These are phyloP conservation scores for Nicotiana paniculata DNA, from an alignment of 257 asterid genomes.

Conservation along the genomic window DNA sequence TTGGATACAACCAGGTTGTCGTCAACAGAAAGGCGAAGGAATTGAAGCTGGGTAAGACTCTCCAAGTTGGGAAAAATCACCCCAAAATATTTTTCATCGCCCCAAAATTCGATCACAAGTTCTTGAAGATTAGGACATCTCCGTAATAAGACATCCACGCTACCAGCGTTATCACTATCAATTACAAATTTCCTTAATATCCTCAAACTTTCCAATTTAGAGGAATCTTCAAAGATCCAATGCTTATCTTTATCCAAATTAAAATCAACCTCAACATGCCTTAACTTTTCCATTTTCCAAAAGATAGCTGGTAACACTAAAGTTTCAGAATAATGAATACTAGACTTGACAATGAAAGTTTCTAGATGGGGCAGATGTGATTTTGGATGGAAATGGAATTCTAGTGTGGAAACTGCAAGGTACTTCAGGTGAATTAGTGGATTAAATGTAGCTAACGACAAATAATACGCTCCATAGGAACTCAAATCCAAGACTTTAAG, in stretches of 20 bases:
- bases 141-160: background rate
- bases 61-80: background rate
- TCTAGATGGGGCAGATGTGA: background rate
- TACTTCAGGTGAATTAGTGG: background rate
- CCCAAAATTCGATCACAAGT: background rate
- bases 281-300: background rate
- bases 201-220: background rate
- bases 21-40: background rate
- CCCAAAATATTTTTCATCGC: too few relatives aligned
- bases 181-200: background rate
- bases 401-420: rapidly evolving
- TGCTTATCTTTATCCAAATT: background rate
- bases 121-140: background rate
- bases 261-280: background rate
- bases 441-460: background rate
- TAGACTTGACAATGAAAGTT: background rate
- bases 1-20: rapidly evolving
- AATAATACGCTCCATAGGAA: rapidly evolving
- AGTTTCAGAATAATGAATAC: too few relatives aligned
- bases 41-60: background rate
- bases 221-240: background rate
- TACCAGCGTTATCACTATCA: background rate
- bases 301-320: background rate
- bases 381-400: background rate
- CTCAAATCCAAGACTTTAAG: background rate